phyloP scores from a whole-genome alignment of 768 basidiomycete genomes.

The Pisolithus marmoratus region DNA sequence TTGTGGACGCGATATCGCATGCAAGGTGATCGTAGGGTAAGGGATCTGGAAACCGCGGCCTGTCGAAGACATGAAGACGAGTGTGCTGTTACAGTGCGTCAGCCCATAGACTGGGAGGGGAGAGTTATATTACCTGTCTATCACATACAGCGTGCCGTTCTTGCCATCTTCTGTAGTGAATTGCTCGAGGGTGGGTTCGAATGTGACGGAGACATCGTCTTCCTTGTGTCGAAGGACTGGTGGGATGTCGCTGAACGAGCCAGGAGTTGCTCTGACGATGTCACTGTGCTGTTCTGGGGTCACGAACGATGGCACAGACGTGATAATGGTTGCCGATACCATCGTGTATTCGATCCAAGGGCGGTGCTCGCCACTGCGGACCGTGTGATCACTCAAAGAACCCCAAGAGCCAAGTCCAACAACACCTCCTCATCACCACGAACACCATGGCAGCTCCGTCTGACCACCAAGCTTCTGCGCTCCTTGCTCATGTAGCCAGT shows the following conservation, averaged over 20 bases:
- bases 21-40: constrained; percentile 88
- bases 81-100: constrained; percentile 41
- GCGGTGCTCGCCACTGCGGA: background rate
- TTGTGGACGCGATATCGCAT: constrained; percentile 79
- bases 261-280: constrained; percentile 73
- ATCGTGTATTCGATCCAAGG: constrained; percentile 1
- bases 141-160: constrained; percentile 72
- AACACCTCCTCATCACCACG: background rate
- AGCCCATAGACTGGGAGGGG: constrained; percentile 1
- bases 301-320: constrained; percentile 38
- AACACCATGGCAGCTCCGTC: constrained; percentile 18
- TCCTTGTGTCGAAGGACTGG: constrained; percentile 74
- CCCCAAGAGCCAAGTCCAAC: too few relatives aligned
- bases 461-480: constrained; percentile 32
- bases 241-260: constrained; percentile 80
- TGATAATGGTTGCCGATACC: constrained; percentile 30
- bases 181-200: constrained; percentile 65
- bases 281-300: constrained; percentile 62
- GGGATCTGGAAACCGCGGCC: constrained; percentile 77
- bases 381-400: background rate
- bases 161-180: constrained; percentile 48
- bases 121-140: constrained; percentile 61
- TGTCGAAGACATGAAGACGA: constrained; percentile 69
- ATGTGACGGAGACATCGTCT: constrained; percentile 57
- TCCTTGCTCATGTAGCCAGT: constrained; percentile 54